phyloP scores from a whole-genome alignment of 257 asterid genomes.

The Euphrasia confusa region DNA sequence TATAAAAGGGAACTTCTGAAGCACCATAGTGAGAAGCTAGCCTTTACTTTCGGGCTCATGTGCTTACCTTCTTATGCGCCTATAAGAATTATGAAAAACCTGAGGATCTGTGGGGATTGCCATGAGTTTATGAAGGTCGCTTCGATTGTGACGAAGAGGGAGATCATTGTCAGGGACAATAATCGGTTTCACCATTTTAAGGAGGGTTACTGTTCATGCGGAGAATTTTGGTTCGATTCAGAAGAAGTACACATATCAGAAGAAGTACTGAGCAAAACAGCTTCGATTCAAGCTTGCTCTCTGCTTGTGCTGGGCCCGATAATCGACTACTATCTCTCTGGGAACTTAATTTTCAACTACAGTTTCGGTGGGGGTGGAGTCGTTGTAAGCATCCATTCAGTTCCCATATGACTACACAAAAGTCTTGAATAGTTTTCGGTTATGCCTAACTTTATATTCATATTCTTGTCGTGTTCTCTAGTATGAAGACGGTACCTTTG shows the following conservation, averaged over 20 bases:
- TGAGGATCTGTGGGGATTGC: slow-evolving; percentile 91
- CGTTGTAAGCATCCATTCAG: slow-evolving; percentile 38
- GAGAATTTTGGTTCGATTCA: slow-evolving; percentile 90
- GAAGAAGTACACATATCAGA: slow-evolving; percentile 89
- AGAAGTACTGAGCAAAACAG: slow-evolving; percentile 91
- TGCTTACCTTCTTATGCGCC: slow-evolving; percentile 56
- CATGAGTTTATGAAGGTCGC: slow-evolving; percentile 90
- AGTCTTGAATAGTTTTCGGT: too few relatives aligned
- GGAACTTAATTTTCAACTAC: too few relatives aligned
- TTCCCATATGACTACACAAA: background rate
- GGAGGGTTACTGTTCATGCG: slow-evolving; percentile 72
- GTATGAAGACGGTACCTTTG: slow-evolving; percentile 90
- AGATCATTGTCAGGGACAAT: slow-evolving; percentile 74
- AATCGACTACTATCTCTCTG: slow-evolving; percentile 76
- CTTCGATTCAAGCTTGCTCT: slow-evolving; percentile 93
- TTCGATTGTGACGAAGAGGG: slow-evolving; percentile 50
- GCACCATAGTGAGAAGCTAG: slow-evolving; percentile 90
- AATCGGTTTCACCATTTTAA: slow-evolving; percentile 80
- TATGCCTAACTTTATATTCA: slow-evolving; percentile 27
- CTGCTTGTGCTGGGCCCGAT: slow-evolving; percentile 86
- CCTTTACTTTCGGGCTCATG: slow-evolving; percentile 74
- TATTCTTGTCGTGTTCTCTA: slow-evolving; percentile 71
- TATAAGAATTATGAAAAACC: slow-evolving; percentile 86
- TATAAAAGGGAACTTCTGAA: slow-evolving; percentile 61
- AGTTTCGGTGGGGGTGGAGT: slow-evolving; percentile 60